Evolutionary conservation across 176 grass and related monocot species (phyloP).

Genomic region (Avena sativa): DNA sequence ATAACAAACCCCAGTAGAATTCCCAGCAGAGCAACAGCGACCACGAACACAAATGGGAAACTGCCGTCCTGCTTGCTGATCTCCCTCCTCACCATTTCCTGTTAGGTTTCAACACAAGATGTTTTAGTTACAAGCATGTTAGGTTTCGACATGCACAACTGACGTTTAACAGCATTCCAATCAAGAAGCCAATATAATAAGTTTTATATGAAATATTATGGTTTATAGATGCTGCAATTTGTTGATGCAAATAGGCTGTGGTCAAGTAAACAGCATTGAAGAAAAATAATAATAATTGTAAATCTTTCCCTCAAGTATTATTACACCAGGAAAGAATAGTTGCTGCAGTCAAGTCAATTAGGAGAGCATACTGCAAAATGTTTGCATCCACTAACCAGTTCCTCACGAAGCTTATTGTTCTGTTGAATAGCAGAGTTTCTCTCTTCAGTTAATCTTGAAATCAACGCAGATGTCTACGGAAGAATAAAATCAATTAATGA

Average conservation of each 20-base stretch:
- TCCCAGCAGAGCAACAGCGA: conserved; percentile 70
- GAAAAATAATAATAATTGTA: conserved; percentile 5
- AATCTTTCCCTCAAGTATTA: background rate
- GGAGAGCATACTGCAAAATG: background rate
- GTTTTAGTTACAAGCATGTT: background rate
- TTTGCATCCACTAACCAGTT: conserved; percentile 66
- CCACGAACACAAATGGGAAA: conserved; percentile 67
- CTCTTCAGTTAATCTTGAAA: conserved; percentile 78
- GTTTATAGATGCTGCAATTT: conserved; percentile 7
- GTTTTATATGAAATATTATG: background rate
- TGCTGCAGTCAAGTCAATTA: background rate
- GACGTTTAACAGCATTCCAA: background rate
- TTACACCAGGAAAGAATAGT: background rate
- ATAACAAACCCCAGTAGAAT: conserved; percentile 71
- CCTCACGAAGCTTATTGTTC: conserved; percentile 77
- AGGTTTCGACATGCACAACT: conserved; percentile 22
- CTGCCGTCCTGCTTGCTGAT: conserved; percentile 64
- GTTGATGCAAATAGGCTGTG: background rate
- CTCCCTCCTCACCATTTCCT: conserved; percentile 80
- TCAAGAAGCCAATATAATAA: background rate
- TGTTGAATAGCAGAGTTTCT: conserved; percentile 76
- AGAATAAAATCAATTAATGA: conserved; percentile 34
- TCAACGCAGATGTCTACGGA: conserved; percentile 55
- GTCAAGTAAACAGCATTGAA: background rate
- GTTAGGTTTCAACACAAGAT: conserved; percentile 26